phyloP scores from a whole-genome alignment of 208 protist genomes.

The Acanthamoeba sp. region DNA sequence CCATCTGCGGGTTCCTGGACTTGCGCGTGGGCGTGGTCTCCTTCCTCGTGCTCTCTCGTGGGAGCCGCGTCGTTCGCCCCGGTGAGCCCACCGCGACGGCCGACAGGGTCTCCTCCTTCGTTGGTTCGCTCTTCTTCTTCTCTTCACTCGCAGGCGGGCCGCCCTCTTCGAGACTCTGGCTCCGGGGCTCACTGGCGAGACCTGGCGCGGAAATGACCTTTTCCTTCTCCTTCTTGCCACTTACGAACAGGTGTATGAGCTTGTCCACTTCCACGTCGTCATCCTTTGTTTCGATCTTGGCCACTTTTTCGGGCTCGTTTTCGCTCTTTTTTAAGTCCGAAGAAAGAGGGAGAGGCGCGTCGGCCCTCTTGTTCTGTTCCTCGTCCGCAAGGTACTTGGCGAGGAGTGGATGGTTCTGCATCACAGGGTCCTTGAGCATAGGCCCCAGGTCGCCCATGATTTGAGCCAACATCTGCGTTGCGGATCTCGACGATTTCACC shows the following conservation, averaged over 20 bases:
- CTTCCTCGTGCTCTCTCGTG: neutral
- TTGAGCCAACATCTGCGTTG: conserved; percentile 17
- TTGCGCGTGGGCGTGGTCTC: neutral
- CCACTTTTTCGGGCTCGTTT: neutral
- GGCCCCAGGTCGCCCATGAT: conserved; percentile 40
- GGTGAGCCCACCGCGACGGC: neutral
- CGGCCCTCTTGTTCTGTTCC: neutral
- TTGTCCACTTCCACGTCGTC: conserved; percentile 20
- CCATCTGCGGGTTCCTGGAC: conserved; percentile 28
- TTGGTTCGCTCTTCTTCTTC: neutral
- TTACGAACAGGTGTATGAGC: conserved; percentile 23
- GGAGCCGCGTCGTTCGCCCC: neutral
- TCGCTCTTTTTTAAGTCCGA: neutral
- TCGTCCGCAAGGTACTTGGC: conserved; percentile 24
- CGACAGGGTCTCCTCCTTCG: neutral
- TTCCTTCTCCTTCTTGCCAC: conserved; percentile 24
- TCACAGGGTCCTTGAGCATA: conserved; percentile 24
- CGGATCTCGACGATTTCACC: neutral
- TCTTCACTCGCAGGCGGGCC: too few relatives aligned
- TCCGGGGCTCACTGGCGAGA: neutral
- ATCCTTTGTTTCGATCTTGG: neutral
- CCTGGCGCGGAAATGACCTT: neutral
- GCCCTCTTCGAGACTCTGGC: too few relatives aligned
- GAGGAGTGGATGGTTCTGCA: conserved; percentile 11
- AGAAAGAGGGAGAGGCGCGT: neutral